Conservation (phyloP, 148 eudicot genomes). For the Silene uniflora region DNA sequence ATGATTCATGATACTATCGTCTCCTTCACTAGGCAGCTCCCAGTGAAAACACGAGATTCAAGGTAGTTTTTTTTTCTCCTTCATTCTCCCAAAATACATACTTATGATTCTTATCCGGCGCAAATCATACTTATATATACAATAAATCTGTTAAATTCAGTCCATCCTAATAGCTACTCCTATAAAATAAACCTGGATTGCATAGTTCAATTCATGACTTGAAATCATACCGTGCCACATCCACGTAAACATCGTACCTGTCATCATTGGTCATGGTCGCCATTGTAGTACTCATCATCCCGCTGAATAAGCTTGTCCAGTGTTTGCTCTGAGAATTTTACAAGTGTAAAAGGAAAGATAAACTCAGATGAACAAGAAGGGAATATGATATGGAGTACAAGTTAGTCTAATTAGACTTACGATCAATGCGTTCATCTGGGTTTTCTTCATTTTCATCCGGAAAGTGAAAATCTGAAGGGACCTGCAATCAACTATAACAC, state of each 20-base stretch:
- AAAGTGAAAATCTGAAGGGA: slow-evolving; percentile 94
- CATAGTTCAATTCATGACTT: too few species aligned
- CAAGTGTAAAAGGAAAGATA: background rate
- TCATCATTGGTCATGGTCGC: slow-evolving; percentile 87
- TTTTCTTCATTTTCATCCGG: slow-evolving; percentile 92
- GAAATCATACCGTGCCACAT: too few species aligned
- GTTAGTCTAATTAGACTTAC: slow-evolving; percentile 42
- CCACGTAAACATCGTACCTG: slow-evolving; percentile 46
- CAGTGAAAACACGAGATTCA: too few species aligned
- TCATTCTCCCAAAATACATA: too few species aligned
- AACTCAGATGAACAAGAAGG: background rate
- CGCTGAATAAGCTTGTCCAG: slow-evolving; percentile 79
- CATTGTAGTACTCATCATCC: slow-evolving; percentile 88
- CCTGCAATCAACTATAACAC: slow-evolving; percentile 42
- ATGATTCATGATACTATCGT: too few species aligned
- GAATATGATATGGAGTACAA: background rate
- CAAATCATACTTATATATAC: too few species aligned
- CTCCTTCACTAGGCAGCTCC: too few species aligned
- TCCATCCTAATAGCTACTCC: too few species aligned
- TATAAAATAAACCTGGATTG: too few species aligned
- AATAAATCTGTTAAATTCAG: too few species aligned
- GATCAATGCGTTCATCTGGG: slow-evolving; percentile 78
- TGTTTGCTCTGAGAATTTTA: slow-evolving; percentile 50
- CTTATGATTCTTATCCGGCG: too few species aligned
- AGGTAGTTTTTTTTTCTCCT: too few species aligned